These are phyloP conservation scores for Lagenidium sp. DNA, from an alignment of 352 stramenopile species.

Conservation along the genomic window DNA sequence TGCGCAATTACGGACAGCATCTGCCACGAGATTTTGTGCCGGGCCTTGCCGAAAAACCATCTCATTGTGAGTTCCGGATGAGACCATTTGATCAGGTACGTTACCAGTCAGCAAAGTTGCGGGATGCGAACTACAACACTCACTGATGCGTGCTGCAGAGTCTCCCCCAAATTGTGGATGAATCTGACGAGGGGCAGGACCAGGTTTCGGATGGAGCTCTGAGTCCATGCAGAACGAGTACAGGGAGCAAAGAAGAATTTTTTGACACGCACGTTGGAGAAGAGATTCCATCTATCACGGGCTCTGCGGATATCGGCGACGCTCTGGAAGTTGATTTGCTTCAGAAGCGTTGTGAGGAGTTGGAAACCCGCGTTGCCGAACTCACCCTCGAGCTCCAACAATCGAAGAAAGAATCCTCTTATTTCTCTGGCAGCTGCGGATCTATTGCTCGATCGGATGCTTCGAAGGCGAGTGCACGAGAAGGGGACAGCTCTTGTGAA, in stretches of 20 bases:
- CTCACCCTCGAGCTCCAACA: slow-evolving; percentile 63
- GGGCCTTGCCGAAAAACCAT: slow-evolving; percentile 78
- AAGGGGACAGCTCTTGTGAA: slow-evolving; percentile 66
- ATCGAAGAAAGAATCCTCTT: slow-evolving; percentile 64
- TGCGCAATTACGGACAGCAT: slow-evolving; percentile 70
- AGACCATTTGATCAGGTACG: slow-evolving; percentile 72
- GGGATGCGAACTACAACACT: no score
- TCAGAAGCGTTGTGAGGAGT: slow-evolving; percentile 56
- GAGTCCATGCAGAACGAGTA: slow-evolving; percentile 1
- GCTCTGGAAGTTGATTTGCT: slow-evolving; percentile 41
- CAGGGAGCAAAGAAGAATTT: slow-evolving; percentile 12
- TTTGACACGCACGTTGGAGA: no score
- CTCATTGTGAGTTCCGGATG: slow-evolving; percentile 85
- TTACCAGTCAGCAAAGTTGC: neutral
- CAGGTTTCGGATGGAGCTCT: neutral
- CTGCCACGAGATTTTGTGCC: slow-evolving; percentile 75
- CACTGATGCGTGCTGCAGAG: slow-evolving; percentile 16
- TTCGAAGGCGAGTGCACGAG: slow-evolving; percentile 56
- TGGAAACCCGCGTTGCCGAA: slow-evolving; percentile 52
- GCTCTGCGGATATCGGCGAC: no score
- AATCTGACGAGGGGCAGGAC: slow-evolving; percentile 17
- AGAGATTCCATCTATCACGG: no score
- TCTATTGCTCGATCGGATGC: slow-evolving; percentile 58
- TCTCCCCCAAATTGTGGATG: slow-evolving; percentile 22
- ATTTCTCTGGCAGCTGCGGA: slow-evolving; percentile 55